phyloP scores from a whole-genome alignment of 768 basidiomycete species.

The Pisolithus tinctorius region DNA sequence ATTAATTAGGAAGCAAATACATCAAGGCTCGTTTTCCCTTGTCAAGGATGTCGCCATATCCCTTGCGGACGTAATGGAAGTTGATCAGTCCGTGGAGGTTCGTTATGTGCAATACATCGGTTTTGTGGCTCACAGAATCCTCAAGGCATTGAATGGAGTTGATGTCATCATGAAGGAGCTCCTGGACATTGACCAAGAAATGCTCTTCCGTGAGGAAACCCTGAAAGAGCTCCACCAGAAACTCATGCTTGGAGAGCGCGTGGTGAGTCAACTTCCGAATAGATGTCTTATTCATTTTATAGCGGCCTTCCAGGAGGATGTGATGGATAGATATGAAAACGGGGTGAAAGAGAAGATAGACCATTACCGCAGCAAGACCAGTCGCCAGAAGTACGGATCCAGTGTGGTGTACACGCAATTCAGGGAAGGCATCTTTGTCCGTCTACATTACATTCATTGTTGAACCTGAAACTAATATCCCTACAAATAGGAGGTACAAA shows the following conservation, averaged over 20 bases:
- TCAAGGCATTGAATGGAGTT: constrained; percentile 50
- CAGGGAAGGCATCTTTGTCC: constrained; percentile 60
- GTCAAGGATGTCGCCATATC: constrained; percentile 48
- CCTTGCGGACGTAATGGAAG: constrained; percentile 57
- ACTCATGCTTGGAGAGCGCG: constrained; percentile 46
- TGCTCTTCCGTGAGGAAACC: constrained; percentile 47
- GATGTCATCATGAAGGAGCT: constrained; percentile 64
- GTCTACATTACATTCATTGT: constrained; percentile 17
- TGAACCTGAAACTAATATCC: constrained; percentile 5
- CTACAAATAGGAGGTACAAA: constrained; percentile 49
- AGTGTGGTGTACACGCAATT: constrained; percentile 53
- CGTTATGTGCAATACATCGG: constrained; percentile 8
- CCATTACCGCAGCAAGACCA: constrained; percentile 52
- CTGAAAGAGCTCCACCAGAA: constrained; percentile 52
- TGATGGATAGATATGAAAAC: constrained; percentile 43
- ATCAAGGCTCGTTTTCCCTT: constrained; percentile 36
- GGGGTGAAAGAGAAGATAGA: constrained; percentile 37
- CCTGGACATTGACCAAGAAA: constrained; percentile 59
- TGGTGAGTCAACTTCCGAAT: constrained; percentile 40
- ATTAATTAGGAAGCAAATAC: constrained; percentile 42
- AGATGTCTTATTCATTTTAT: neutral
- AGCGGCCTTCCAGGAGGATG: constrained; percentile 38
- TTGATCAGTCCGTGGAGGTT: constrained; percentile 47
- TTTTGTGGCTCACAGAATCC: neutral
- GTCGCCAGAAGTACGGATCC: constrained; percentile 75